Percentiles rank a stretch among this genome's conserved stretches.
Conservation (phyloP, 805 yeast species). For the Saccharomycopsis selenospora region DNA sequence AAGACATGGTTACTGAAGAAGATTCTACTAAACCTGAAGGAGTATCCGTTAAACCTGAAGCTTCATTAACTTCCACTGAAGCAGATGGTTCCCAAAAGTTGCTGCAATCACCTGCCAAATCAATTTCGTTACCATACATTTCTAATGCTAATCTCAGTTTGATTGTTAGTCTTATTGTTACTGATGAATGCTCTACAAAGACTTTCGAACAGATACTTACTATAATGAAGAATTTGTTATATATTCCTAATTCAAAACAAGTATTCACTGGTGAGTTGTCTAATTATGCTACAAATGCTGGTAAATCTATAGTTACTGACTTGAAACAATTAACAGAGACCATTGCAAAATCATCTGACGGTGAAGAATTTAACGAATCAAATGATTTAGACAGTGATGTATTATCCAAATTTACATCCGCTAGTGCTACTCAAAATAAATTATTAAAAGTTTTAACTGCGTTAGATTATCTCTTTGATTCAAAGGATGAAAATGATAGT, state of each 20-base stretch:
- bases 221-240: slow-evolving; percentile 69
- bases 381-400: slow-evolving; percentile 47
- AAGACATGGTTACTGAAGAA: neutral
- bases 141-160: slow-evolving; percentile 54
- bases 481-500: slow-evolving; percentile 25
- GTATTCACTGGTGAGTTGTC: slow-evolving; percentile 65
- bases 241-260: slow-evolving; percentile 51
- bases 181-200: slow-evolving; percentile 78
- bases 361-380: slow-evolving; percentile 25
- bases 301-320: slow-evolving; percentile 48
- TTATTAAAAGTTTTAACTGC: slow-evolving; percentile 82
- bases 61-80: neutral
- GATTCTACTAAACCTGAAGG: neutral
- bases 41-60: neutral
- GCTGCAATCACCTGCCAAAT: slow-evolving; percentile 12
- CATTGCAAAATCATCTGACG: slow-evolving; percentile 30
- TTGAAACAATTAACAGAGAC: slow-evolving; percentile 42
- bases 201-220: slow-evolving; percentile 80
- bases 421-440: slow-evolving; percentile 83
- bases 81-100: neutral
- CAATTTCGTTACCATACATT: slow-evolving; percentile 49
- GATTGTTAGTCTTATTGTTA: slow-evolving; percentile 59
- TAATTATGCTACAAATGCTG: slow-evolving; percentile 52
- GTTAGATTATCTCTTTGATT: slow-evolving; percentile 68
- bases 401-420: slow-evolving; percentile 62